Base-by-base conservation (phyloP, 176 grass and related monocot species). In the Oryza meyeriana region DNA sequence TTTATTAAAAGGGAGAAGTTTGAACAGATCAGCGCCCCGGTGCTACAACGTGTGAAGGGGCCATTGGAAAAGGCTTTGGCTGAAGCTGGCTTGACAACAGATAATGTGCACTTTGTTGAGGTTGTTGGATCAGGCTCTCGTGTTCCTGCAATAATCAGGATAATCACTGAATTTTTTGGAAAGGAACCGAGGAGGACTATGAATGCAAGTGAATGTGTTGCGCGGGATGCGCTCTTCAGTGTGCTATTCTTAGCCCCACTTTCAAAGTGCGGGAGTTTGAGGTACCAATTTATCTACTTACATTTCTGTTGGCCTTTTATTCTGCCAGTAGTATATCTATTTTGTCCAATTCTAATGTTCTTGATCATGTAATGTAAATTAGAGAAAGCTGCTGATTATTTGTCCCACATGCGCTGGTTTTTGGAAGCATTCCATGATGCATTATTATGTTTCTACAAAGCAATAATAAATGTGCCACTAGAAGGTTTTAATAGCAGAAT, bases 191-290 rank as follows among this genome's bases (percentile, higher is more conserved):
- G 89, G 47, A 78, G 94, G 36, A 92, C 95, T 1, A 92, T 98
- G 95, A 98, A 98, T 79, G 95, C 95, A n/a, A 98, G 90, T 48
- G 95, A 98, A 69, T 94, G 95, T 84, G 92, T 98, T 5, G 94
- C 94, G 4, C 63, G 88, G 6, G 95, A 16, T 98, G 95, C 24
- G 82, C 90, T 64, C 90, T 98, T 41, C 85, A 97, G 34, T 97
- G 94, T 89, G 94, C 94, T 59, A 92, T 97, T 48, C 92, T 94
- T 30, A 97, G 95, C 71, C 95, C 95, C 65, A 97, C 95, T 40
- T 97, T 97, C 62, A 97, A 89, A 94, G 95, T 97, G 24, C 86
- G 95, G 17, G 95, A 94, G 4, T 97, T 97, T 70, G 91, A 97
- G 95, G 95, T 97, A 89, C 63, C 13, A 14, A 27, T 8, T 40